phyloP scores from a whole-genome alignment of 2,329 filamentous ascomycete genomes.

The Septoria linicola region DNA sequence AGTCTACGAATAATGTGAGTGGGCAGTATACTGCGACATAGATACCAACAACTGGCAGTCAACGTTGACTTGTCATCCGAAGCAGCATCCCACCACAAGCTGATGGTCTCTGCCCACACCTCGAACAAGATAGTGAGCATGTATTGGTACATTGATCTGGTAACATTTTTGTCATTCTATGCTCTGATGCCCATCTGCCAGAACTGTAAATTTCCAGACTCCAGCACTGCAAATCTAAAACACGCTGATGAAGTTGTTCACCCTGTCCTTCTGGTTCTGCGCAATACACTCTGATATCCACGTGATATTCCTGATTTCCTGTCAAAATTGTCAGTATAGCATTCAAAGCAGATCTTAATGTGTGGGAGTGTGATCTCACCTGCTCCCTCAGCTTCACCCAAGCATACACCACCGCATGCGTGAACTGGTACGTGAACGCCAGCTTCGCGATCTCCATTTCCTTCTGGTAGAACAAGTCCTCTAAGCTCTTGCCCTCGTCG shows the following conservation, averaged over 20 bases:
- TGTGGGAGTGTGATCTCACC: slow-evolving; percentile 55
- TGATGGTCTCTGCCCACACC: too few relatives aligned
- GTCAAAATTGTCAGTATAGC: slow-evolving; percentile 30
- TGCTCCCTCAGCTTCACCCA: slow-evolving; percentile 98
- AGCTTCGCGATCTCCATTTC: slow-evolving; percentile 98
- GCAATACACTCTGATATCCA: slow-evolving; percentile 99
- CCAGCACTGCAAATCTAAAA: slow-evolving; percentile 51
- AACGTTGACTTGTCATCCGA: too few relatives aligned
- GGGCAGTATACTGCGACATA: too few relatives aligned
- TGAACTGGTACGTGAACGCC: slow-evolving; percentile 95
- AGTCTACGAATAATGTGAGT: too few relatives aligned
- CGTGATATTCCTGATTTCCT: slow-evolving; percentile 99
- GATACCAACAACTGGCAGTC: too few relatives aligned
- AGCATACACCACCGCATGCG: slow-evolving; percentile 89
- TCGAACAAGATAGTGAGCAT: too few relatives aligned
- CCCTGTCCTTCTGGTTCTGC: slow-evolving; percentile 98
- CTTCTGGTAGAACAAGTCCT: slow-evolving; percentile 98
- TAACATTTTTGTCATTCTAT: neutral
- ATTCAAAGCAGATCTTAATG: neutral
- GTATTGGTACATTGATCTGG: too few relatives aligned
- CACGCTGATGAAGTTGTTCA: slow-evolving; percentile 98
- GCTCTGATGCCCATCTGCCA: neutral
- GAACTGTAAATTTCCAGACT: neutral
- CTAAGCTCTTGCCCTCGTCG: slow-evolving; percentile 81
- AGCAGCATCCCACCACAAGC: too few relatives aligned